Conservation (phyloP, 2,329 filamentous ascomycete species). For the Berkeleyomyces basicola region DNA sequence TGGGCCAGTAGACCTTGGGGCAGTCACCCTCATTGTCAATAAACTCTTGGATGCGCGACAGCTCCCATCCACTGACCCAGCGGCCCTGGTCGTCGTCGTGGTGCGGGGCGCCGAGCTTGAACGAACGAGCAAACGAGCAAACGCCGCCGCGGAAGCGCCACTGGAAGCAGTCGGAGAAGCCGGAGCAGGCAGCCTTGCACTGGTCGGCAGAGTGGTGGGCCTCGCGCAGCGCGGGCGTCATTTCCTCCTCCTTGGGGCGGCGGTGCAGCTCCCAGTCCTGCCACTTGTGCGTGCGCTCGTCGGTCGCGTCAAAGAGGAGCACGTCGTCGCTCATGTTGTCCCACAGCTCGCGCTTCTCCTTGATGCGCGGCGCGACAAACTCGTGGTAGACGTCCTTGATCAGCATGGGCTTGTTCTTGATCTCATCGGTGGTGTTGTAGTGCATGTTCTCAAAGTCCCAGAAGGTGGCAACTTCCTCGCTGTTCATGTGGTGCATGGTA, state of each 20-base stretch:
- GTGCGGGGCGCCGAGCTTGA: constrained; percentile 25
- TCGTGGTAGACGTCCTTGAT: constrained; percentile 32
- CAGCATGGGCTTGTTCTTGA: constrained; percentile 20
- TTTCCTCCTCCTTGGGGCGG: constrained; percentile 21
- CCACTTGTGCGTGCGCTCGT: constrained; percentile 20
- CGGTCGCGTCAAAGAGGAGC: constrained; percentile 24
- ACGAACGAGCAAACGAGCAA: constrained; percentile 22
- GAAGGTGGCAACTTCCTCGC: constrained; percentile 32
- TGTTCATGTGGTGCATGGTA: constrained; percentile 38
- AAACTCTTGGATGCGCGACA: constrained; percentile 26
- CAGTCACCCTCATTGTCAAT: constrained; percentile 22
- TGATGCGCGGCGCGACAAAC: constrained; percentile 28
- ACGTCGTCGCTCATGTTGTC: constrained; percentile 34
- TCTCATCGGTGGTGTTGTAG: constrained; percentile 15
- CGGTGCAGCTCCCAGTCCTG: constrained; percentile 15
- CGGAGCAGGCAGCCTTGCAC: constrained; percentile 30
- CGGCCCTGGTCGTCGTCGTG: constrained; percentile 20
- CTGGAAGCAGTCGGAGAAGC: constrained; percentile 24
- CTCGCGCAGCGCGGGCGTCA: constrained; percentile 23
- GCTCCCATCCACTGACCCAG: constrained; percentile 26
- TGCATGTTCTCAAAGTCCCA: constrained; percentile 34
- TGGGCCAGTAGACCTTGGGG: constrained; percentile 20
- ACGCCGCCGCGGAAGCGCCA: constrained; percentile 25
- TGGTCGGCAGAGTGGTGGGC: constrained; percentile 27
- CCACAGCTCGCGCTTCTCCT: constrained; percentile 29